These are phyloP conservation scores for Populus tremula DNA, from an alignment of 345 rosid species.

Conservation along the genomic window DNA sequence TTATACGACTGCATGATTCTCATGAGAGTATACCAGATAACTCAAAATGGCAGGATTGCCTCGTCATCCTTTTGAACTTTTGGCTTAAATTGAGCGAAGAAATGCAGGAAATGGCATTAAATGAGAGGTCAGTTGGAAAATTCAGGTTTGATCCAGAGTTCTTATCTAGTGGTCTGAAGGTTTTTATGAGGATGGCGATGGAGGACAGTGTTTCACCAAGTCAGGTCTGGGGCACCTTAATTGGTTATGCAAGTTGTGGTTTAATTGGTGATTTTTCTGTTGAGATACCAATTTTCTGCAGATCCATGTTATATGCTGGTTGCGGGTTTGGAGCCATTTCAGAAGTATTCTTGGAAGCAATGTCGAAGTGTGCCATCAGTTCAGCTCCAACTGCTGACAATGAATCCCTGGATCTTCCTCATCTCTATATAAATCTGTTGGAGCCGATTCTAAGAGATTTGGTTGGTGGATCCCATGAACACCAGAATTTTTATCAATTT, in stretches of 20 bases:
- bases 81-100: slow-evolving; percentile 76
- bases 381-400: slow-evolving; percentile 18
- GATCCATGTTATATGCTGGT: slow-evolving; percentile 80
- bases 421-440: slow-evolving; percentile 54
- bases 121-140: slow-evolving; percentile 29
- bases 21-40: slow-evolving; percentile 60
- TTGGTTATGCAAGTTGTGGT: slow-evolving; percentile 49
- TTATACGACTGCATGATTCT: slow-evolving; percentile 44
- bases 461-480: slow-evolving; percentile 44
- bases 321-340: slow-evolving; percentile 73
- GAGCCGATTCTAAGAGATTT: slow-evolving; percentile 63
- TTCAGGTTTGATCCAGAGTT: slow-evolving; percentile 50
- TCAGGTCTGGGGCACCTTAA: slow-evolving; percentile 76
- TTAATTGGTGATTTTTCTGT: slow-evolving; percentile 44
- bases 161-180: slow-evolving; percentile 56
- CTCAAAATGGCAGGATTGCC: slow-evolving; percentile 89
- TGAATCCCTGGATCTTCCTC: slow-evolving; percentile 49
- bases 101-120: slow-evolving; percentile 54
- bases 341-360: slow-evolving; percentile 59
- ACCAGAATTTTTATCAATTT: slow-evolving; percentile 50
- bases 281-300: slow-evolving; percentile 59
- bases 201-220: slow-evolving; percentile 89
- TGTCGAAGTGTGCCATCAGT: slow-evolving; percentile 27
- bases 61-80: slow-evolving; percentile 73
- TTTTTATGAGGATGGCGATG: slow-evolving; percentile 67